Evolutionary conservation across 208 protist species (phyloP), one percentile per base, ranked within the genome.

Genomic region (Endotrypanum monterogeii): DNA sequence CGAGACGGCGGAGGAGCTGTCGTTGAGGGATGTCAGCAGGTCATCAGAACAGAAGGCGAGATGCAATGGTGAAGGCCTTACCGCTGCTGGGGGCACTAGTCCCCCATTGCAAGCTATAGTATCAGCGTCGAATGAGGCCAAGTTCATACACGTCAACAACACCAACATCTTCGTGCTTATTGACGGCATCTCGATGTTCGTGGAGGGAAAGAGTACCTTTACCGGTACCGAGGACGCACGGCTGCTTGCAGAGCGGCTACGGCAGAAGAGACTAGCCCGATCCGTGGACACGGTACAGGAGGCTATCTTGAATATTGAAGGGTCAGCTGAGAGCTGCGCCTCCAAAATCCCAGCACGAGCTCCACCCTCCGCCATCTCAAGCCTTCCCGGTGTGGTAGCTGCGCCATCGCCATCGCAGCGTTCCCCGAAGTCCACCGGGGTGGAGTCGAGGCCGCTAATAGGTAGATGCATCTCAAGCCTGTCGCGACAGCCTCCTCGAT

Each of bases 131-230:
- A 61, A 54, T 60, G 66, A 73, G 67, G 82, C 85, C 11, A 89
- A 93, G 74, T 97, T 97, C 63, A 90, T 95, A 66, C 93, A 97
- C 73, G 84, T 97, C 2, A 86, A 92, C 80, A 93, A 94, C 83
- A 97, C 93, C 16, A 97, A 95, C 72, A 73, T 97, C 25, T 97
- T 95, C 65, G 89, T 97, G 0, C 71, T 97, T 18, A 80, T 97
- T 50, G 90, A 97, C 68, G 93, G 93, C 65, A 85, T 94, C 50
- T 94, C 93, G 14, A 94, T 94, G 89, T 95, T 95, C 72, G 75
- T 90, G 28, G 93, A 97, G 60, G 89, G 87, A 41, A 88, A 92
- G 71, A 83, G 84, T 23, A 89, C 84, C 8, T 94, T 89, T 67
- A 93, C 80, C n/a, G 88, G 88, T 39, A 83, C 83, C 11, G 69